Percentiles rank a stretch among this genome's conserved stretches.
phyloP scores from a whole-genome alignment of 768 basidiomycete genomes.

The Kwoniella newhampshirensis region DNA sequence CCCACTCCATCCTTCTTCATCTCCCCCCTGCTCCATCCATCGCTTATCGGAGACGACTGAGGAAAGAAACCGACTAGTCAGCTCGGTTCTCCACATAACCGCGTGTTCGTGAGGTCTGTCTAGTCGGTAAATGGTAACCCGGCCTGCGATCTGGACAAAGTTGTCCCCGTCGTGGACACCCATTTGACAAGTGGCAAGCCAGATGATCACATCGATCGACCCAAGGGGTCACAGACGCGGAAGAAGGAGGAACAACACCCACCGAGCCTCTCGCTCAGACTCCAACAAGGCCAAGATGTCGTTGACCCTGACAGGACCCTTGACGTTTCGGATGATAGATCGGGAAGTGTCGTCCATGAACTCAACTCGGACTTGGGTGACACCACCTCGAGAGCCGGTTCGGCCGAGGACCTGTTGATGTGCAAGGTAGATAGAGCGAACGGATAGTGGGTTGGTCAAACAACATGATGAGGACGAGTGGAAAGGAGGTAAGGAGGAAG shows the following conservation, averaged over 20 bases:
- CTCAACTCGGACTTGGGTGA: slow-evolving; percentile 98
- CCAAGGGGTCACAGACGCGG: no score
- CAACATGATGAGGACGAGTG: not conserved
- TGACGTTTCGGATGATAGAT: slow-evolving; percentile 97
- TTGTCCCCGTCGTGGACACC: not conserved
- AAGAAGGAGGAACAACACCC: slow-evolving; percentile 54
- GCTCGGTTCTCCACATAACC: not conserved
- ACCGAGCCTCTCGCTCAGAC: slow-evolving; percentile 99
- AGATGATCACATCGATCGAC: not conserved
- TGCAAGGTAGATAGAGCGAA: not conserved
- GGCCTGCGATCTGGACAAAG: no score
- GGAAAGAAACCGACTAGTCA: not conserved
- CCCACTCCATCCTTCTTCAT: slow-evolving; percentile 5
- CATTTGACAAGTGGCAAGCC: not conserved
- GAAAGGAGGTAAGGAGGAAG: not conserved
- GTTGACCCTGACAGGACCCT: slow-evolving; percentile 92
- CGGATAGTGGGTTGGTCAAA: not conserved
- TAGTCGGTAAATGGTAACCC: not conserved
- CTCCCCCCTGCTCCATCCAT: slow-evolving; percentile 2
- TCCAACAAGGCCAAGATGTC: slow-evolving; percentile 96
- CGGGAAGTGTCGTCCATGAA: slow-evolving; percentile 97
- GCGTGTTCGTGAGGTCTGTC: not conserved
- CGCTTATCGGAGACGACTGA: slow-evolving; percentile 35
- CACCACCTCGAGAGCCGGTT: slow-evolving; percentile 97
- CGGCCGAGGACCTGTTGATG: slow-evolving; percentile 82